These are phyloP conservation scores for Pyrrhoderma noxium DNA, from an alignment of 1,284 basidiomycete species.

Conservation along the genomic window DNA sequence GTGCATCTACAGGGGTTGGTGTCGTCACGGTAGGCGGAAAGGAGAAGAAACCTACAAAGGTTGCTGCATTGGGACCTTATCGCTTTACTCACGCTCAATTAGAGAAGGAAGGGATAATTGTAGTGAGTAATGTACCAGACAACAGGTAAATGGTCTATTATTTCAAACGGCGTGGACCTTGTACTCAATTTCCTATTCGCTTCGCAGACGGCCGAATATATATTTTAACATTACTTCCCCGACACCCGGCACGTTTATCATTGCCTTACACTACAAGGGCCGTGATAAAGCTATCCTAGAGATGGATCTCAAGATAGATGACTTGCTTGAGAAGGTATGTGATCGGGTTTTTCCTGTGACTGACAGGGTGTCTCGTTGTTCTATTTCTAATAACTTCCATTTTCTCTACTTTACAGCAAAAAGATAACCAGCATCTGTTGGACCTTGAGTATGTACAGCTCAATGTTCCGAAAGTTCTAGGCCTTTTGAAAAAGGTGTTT, in stretches of 20 bases:
- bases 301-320: constrained; percentile 99
- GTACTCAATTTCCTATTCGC: constrained; percentile 4
- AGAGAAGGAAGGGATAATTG: constrained; percentile 99
- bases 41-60: constrained; percentile 87
- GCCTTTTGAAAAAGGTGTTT: constrained; percentile 86
- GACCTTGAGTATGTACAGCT: constrained; percentile 98
- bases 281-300: constrained; percentile 99
- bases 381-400: constrained; percentile 18
- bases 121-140: constrained; percentile 97
- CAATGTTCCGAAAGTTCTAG: constrained; percentile 92
- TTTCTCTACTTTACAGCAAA: constrained; percentile 60
- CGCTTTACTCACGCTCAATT: constrained; percentile 96
- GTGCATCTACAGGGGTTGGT: constrained; percentile 79
- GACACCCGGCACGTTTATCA: constrained; percentile 96
- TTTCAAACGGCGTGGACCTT: not conserved
- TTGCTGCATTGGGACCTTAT: constrained; percentile 89
- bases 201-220: constrained; percentile 82
- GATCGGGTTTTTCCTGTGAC: not conserved
- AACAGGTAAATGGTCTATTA: constrained; percentile 60
- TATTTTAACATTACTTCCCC: constrained; percentile 99
- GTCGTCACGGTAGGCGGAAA: constrained; percentile 95
- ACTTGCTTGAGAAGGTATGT: constrained; percentile 88
- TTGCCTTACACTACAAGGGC: constrained; percentile 97
- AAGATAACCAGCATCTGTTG: constrained; percentile 92
- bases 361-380: not conserved